phyloP scores from a whole-genome alignment of 345 rosid genomes.

The Rhizophora apiculata region DNA sequence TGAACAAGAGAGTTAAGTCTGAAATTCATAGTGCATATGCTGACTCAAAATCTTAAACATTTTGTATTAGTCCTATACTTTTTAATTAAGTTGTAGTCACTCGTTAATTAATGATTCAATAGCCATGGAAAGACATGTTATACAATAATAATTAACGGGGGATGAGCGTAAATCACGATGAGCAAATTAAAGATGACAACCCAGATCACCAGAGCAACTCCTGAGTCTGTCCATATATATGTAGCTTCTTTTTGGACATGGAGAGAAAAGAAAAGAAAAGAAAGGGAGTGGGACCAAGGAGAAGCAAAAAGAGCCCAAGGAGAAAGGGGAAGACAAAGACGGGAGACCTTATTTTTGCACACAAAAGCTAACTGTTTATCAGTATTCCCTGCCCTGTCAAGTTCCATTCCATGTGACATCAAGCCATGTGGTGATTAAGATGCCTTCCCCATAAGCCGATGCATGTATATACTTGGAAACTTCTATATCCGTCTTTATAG shows the following conservation, averaged over 20 bases:
- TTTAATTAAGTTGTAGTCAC: no score
- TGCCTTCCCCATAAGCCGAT: neutral
- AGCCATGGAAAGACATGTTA: no score
- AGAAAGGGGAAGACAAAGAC: neutral
- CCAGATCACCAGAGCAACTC: neutral
- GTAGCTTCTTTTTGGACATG: no score
- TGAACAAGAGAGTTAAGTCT: no score
- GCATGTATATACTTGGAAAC: neutral
- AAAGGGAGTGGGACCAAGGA: neutral
- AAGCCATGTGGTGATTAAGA: conserved; percentile 3
- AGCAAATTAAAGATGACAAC: neutral
- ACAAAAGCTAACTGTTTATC: no score
- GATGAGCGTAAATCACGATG: neutral
- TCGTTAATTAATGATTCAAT: no score
- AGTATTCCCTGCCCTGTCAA: neutral
- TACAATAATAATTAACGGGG: neutral
- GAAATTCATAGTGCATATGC: no score
- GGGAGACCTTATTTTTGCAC: neutral
- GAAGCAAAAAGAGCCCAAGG: neutral
- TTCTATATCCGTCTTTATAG: no score
- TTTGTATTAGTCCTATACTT: no score
- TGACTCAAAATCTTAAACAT: no score
- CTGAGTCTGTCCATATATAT: neutral
- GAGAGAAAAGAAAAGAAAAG: neutral
- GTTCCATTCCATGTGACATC: neutral